Evolutionary conservation across 352 stramenopile genomes (phyloP), one percentile per base, ranked within the genome.

Genomic region (Globisporangium orthogonon): DNA sequence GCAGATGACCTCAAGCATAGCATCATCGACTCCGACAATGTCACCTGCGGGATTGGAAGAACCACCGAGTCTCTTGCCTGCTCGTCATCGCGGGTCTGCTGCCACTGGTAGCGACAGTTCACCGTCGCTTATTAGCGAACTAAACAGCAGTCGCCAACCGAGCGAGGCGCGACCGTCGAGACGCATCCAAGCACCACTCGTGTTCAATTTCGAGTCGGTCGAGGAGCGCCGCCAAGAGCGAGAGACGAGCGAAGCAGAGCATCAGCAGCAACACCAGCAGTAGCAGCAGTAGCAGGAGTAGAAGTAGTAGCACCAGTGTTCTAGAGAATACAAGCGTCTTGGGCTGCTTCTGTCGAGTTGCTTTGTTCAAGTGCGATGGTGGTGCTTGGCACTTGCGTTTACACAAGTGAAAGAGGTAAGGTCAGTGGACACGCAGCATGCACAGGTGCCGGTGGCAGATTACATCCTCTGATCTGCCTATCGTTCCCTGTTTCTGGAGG

Each of bases 191-290:
- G 13, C 56, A 14, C 69, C 69, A 45, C 63, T 61, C 13, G 56
- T 73, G 14, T 85, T 83, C 60, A 81, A 70, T 46, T 80, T 83
- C 39, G 73, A 86, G n/a, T 66, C 71, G 3, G 58, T 74, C 30
- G 62, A 76, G 55, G 58, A 69, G 44, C n/a, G n/a, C n/a, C 15
- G 39, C 28, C 67, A 65, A 30, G 40, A 63, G 33, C 50, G 39
- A 33, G 56, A 50, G 41, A 29, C n/a, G 29, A 15, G 4, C 3
- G 14, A 3, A 23, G 7, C 40, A 23, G 40, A 45, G 1, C 15
- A 23, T 14, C 37, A 37, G 33, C 33, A 37, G 33, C 7, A 3
- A 37, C 33, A 37, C 3, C 37, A 17, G 4, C 10, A 15, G 37
- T 4, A 15, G 37, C 37, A 41, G 37, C 37, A 17, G n/a, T n/a